Evolutionary conservation across 2,329 filamentous ascomycete genomes (phyloP).

Genomic region (Rutstroemia sp.): DNA sequence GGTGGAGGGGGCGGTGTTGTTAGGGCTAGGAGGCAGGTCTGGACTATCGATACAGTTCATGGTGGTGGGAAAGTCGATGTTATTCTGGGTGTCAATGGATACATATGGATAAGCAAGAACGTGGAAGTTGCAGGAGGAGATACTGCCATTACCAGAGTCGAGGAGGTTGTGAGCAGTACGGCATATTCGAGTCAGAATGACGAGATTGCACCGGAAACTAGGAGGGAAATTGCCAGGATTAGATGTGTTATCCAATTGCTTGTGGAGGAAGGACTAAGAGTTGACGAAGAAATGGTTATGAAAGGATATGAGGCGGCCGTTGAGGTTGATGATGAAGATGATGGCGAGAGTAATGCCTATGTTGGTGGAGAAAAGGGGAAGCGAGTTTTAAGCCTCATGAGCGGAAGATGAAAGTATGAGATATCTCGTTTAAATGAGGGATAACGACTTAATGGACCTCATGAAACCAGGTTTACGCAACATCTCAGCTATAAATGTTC

Average conservation of each 20-base stretch:
- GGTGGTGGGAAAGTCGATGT: slow-evolving; percentile 68
- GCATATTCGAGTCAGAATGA: slow-evolving; percentile 97
- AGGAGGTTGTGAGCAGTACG: slow-evolving; percentile 75
- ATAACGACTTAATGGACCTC: no score
- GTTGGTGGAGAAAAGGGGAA: slow-evolving; percentile 40
- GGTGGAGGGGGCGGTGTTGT: slow-evolving; percentile 79
- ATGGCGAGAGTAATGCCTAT: slow-evolving; percentile 50
- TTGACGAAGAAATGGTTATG: slow-evolving; percentile 85
- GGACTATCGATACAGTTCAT: slow-evolving; percentile 60
- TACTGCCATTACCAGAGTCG: slow-evolving; percentile 68
- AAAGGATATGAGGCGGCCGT: slow-evolving; percentile 76
- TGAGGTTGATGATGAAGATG: slow-evolving; percentile 57
- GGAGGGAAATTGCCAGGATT: slow-evolving; percentile 82
- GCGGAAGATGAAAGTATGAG: slow-evolving; percentile 14
- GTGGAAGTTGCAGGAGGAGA: slow-evolving; percentile 48
- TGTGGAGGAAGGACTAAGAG: slow-evolving; percentile 71
- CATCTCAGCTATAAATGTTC: no score
- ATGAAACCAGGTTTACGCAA: no score
- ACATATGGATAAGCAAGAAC: slow-evolving; percentile 91
- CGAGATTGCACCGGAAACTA: slow-evolving; percentile 64
- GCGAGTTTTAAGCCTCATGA: slow-evolving; percentile 27
- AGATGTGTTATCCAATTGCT: slow-evolving; percentile 75
- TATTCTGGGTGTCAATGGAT: slow-evolving; percentile 89
- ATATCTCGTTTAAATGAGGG: neutral
- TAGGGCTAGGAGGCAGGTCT: slow-evolving; percentile 75